Evolutionary conservation across 805 yeast species (phyloP).

Genomic region (Hagleromyces aurorensis): DNA sequence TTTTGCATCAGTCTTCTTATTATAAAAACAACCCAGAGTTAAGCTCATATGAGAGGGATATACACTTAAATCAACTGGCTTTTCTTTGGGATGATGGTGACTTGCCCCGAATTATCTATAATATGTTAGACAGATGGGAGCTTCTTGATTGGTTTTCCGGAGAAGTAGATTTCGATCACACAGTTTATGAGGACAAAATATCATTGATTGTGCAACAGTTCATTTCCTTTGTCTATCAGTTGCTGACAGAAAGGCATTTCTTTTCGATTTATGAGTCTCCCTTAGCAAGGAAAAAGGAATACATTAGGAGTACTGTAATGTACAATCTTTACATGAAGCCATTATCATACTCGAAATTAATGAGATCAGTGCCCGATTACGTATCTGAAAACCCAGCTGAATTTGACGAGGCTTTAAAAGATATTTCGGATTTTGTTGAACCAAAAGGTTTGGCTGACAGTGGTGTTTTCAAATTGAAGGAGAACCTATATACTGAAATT

Average conservation of each 20-base stretch:
- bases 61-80: constrained; percentile 58
- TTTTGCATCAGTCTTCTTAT: constrained; percentile 41
- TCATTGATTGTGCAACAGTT: constrained; percentile 72
- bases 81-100: constrained; percentile 42
- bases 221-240: constrained; percentile 56
- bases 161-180: constrained; percentile 30
- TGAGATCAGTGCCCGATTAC: constrained; percentile 30
- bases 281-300: constrained; percentile 25
- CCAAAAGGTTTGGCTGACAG: constrained; percentile 61
- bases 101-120: constrained; percentile 50
- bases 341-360: constrained; percentile 43
- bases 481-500: constrained; percentile 35
- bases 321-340: constrained; percentile 48
- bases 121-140: constrained; percentile 53
- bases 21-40: constrained; percentile 42
- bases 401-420: constrained; percentile 45
- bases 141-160: constrained; percentile 42
- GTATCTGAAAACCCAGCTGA: constrained; percentile 30
- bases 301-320: constrained; percentile 37
- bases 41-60: constrained; percentile 62
- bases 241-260: constrained; percentile 62
- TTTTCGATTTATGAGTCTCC: constrained; percentile 38
- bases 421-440: constrained; percentile 51
- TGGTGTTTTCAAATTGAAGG: constrained; percentile 58
- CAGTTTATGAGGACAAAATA: constrained; percentile 41